Conservation (phyloP, 2,329 filamentous ascomycete genomes). For the Leptodontidium sp. region DNA sequence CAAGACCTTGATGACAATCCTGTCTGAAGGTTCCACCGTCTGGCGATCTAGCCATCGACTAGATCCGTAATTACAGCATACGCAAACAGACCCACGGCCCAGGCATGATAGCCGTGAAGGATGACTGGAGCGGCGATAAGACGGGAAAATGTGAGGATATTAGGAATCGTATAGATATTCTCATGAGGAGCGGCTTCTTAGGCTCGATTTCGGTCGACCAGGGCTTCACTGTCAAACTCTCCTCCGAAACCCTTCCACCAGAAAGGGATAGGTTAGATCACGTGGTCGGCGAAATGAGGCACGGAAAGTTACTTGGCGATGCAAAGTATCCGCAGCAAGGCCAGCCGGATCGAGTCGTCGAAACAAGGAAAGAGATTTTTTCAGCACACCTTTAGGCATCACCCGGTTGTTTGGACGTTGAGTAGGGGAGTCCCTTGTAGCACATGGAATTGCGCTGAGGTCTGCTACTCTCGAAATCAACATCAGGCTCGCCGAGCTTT, state of each 20-base stretch:
- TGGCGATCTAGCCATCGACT: conserved; percentile 92
- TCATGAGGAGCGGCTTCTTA: conserved; percentile 63
- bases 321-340: too few relatives aligned
- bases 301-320: too few relatives aligned
- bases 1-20: conserved; percentile 89
- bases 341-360: not conserved
- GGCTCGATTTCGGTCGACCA: conserved; percentile 9
- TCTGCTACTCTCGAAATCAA: conserved; percentile 24
- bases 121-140: conserved; percentile 83
- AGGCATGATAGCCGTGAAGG: conserved; percentile 79
- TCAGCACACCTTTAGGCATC: conserved; percentile 21
- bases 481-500: conserved; percentile 20
- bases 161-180: conserved; percentile 97
- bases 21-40: conserved; percentile 86
- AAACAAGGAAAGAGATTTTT: conserved; percentile 3
- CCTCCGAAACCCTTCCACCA: too few relatives aligned
- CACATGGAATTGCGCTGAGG: conserved; percentile 11
- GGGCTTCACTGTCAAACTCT: not conserved
- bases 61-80: conserved; percentile 93
- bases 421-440: conserved; percentile 22
- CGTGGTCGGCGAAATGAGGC: too few relatives aligned
- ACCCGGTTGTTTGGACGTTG: conserved; percentile 23
- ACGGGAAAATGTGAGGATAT: conserved; percentile 87
- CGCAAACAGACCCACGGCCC: conserved; percentile 85
- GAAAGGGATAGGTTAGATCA: too few relatives aligned